These are phyloP conservation scores for Amanita muscaria DNA, from an alignment of 768 basidiomycete genomes.

Conservation along the genomic window DNA sequence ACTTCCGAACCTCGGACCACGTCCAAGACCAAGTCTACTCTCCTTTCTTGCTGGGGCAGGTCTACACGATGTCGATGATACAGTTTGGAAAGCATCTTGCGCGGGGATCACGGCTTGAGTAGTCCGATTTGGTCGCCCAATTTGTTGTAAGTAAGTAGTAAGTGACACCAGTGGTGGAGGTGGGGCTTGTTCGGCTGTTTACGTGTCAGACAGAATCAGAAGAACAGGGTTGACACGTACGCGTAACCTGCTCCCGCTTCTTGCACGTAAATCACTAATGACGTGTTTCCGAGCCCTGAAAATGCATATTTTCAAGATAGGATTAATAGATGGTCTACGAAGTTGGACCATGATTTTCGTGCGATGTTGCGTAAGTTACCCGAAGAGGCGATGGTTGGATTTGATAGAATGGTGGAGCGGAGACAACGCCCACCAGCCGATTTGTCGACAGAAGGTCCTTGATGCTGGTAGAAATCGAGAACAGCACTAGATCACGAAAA, in stretches of 20 bases:
- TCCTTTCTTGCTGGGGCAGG: too few relatives aligned
- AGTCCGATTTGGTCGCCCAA: too few relatives aligned
- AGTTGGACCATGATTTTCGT: slow-evolving; percentile 69
- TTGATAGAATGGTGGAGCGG: slow-evolving; percentile 31
- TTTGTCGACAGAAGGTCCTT: slow-evolving; percentile 32
- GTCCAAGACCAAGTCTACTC: too few relatives aligned
- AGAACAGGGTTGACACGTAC: too few relatives aligned
- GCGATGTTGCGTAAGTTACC: slow-evolving; percentile 68
- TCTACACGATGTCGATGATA: too few relatives aligned
- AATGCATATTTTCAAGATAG: slow-evolving; percentile 29
- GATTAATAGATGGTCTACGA: slow-evolving; percentile 71
- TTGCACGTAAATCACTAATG: slow-evolving; percentile 57
- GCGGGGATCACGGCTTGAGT: too few relatives aligned
- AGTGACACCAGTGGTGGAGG: too few relatives aligned
- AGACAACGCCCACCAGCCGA: slow-evolving; percentile 16
- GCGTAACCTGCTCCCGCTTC: slow-evolving; percentile 55
- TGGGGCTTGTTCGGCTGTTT: too few relatives aligned
- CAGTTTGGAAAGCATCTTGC: too few relatives aligned
- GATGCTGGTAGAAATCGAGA: slow-evolving; percentile 46
- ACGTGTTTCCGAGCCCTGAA: slow-evolving; percentile 31
- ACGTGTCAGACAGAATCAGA: too few relatives aligned
- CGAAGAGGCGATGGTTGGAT: slow-evolving; percentile 22
- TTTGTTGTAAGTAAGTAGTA: too few relatives aligned
- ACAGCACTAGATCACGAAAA: slow-evolving; percentile 40
- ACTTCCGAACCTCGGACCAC: too few relatives aligned